phyloP scores from a whole-genome alignment of 1,139 yeast genomes.

The Candida sanyaensis region DNA sequence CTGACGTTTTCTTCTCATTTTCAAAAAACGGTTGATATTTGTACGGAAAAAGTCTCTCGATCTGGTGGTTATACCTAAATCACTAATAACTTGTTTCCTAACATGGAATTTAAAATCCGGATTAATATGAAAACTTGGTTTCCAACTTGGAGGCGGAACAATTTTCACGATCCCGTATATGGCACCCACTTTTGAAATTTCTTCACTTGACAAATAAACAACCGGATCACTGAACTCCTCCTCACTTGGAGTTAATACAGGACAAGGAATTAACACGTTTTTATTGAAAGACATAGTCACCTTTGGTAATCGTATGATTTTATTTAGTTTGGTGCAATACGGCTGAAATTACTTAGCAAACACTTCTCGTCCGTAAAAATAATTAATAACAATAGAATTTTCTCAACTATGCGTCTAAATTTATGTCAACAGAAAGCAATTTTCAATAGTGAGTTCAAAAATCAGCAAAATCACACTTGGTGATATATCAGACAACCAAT shows the following conservation, averaged over 20 bases:
- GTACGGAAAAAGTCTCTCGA: slow-evolving; percentile 62
- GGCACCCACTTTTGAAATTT: slow-evolving; percentile 52
- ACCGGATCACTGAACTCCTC: slow-evolving; percentile 65
- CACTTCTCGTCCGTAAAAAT: background rate
- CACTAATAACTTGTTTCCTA: slow-evolving; percentile 62
- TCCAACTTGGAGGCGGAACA: slow-evolving; percentile 62
- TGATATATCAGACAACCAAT: slow-evolving; percentile 1
- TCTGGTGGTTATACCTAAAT: slow-evolving; percentile 62
- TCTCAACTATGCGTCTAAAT: slow-evolving; percentile 9
- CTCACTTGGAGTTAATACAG: slow-evolving; percentile 55
- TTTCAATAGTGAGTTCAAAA: background rate
- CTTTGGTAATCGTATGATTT: background rate
- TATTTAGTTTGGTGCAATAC: background rate
- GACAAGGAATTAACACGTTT: slow-evolving; percentile 44
- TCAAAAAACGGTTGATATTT: slow-evolving; percentile 58
- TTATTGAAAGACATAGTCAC: slow-evolving; percentile 23
- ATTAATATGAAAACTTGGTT: slow-evolving; percentile 55
- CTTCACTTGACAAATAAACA: slow-evolving; percentile 54
- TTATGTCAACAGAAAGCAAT: background rate
- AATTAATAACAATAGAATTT: slow-evolving; percentile 10
- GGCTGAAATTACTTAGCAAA: background rate
- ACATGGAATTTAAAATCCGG: slow-evolving; percentile 62
- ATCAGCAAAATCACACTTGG: background rate
- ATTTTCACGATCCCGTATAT: slow-evolving; percentile 66
- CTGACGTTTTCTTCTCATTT: slow-evolving; percentile 42